A percentile compares a stretch with the other conserved stretches of the same genome.
These are phyloP conservation scores for Krasilnikovozyma curviuscula DNA, from an alignment of 768 basidiomycete species.

Conservation along the genomic window DNA sequence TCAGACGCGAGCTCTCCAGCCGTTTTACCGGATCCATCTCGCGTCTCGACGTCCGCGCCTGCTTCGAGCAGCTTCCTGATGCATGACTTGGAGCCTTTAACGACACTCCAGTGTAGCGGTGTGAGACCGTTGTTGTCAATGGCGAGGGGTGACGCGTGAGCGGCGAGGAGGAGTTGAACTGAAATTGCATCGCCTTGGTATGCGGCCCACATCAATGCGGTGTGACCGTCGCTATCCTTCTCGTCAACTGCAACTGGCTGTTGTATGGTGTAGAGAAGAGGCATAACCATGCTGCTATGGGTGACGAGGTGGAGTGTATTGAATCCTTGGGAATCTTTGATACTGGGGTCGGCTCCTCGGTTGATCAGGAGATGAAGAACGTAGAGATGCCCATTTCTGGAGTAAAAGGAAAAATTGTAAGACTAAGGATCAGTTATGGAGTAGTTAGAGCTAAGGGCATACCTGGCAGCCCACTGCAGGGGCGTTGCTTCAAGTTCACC, in stretches of 20 bases:
- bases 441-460: conserved; percentile 2
- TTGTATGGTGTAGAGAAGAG: conserved; percentile 72
- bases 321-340: conserved; percentile 84
- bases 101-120: conserved; percentile 93
- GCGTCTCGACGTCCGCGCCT: conserved; percentile 59
- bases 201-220: conserved; percentile 93
- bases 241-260: conserved; percentile 86
- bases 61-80: conserved; percentile 70
- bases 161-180: conserved; percentile 70
- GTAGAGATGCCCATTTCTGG: conserved; percentile 79
- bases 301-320: conserved; percentile 83
- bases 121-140: conserved; percentile 66
- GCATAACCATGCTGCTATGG: conserved; percentile 42
- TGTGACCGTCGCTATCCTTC: conserved; percentile 78
- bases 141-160: conserved; percentile 59
- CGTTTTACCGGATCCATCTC: conserved; percentile 68
- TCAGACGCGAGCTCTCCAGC: conserved; percentile 87
- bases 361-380: conserved; percentile 78
- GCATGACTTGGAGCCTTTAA: conserved; percentile 66
- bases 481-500: conserved; percentile 89
- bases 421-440: not conserved
- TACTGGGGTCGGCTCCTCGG: conserved; percentile 79
- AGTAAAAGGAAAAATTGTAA: not conserved
- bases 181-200: conserved; percentile 96
- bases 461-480: conserved; percentile 86